Evolutionary conservation across 2,329 filamentous ascomycete genomes (phyloP).

Genomic region (Ophioceras dolichostomum): DNA sequence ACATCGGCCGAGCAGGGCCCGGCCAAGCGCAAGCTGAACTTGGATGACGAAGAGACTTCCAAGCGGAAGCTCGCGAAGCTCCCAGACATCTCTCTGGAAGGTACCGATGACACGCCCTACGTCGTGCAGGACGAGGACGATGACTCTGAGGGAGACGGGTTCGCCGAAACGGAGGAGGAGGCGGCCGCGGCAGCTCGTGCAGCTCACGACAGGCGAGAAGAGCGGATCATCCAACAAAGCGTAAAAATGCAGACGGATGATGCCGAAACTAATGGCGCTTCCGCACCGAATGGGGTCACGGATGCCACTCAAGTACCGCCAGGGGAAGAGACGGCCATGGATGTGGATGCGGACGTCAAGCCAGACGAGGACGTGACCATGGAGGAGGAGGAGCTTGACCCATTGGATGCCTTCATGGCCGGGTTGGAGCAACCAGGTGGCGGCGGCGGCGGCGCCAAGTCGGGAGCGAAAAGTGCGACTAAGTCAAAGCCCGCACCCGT

Average conservation of each 20-base stretch:
- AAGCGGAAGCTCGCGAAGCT: slow-evolving; percentile 86
- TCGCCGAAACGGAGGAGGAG: slow-evolving; percentile 77
- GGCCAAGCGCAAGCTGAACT: slow-evolving; percentile 63
- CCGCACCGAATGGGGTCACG: neutral
- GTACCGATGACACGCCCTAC: slow-evolving; percentile 46
- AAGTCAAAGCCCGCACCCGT: slow-evolving; percentile 43
- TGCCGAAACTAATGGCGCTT: no score
- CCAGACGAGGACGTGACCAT: slow-evolving; percentile 33
- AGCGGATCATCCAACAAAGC: slow-evolving; percentile 41
- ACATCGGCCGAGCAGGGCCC: slow-evolving; percentile 44
- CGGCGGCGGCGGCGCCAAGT: slow-evolving; percentile 8
- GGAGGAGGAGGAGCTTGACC: slow-evolving; percentile 68
- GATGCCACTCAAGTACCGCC: no score
- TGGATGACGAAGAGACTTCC: slow-evolving; percentile 79
- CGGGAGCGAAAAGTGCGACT: slow-evolving; percentile 18
- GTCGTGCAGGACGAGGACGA: slow-evolving; percentile 50
- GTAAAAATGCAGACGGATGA: slow-evolving; percentile 32
- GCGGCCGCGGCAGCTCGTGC: slow-evolving; percentile 74
- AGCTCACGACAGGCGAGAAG: slow-evolving; percentile 73
- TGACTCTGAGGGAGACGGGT: slow-evolving; percentile 62
- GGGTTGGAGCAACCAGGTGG: slow-evolving; percentile 45
- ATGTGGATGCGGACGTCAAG: no score
- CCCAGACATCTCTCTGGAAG: slow-evolving; percentile 60
- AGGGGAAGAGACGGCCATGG: slow-evolving; percentile 51
- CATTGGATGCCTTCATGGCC: slow-evolving; percentile 95